Base-by-base conservation (phyloP, 2,329 filamentous ascomycete genomes). In the Fusarium torulosum region DNA sequence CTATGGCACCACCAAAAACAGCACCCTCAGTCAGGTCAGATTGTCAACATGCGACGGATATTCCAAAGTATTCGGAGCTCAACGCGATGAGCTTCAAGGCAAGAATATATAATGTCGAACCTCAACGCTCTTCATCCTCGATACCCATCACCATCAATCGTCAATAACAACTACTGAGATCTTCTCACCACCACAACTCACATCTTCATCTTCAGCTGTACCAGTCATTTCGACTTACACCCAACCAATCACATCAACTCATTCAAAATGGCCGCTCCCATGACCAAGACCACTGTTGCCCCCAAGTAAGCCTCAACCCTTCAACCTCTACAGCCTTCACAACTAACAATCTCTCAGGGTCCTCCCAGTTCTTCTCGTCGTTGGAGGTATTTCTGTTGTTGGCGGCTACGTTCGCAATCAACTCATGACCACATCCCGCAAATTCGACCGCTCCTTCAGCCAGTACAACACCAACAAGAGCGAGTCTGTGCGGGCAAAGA, bases 391-490 rank as follows among this genome's bases (percentile, higher is more conserved):
- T 45, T 59, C 69, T 10, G 37, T 61, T 23, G 59, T 72, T 4
- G 59, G 46, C 20, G 62, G 59, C 47, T 72, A 59, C 42, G 46
- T 73, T 47, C 58, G 46, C 13, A 56, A 58, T 10, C 69, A 73
- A 44, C 69, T 73, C 57, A 52, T 37, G 19, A 58, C 38, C 20
- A 56, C 66, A 25, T 73, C 71, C 5, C 53, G 63, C 42, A 70
- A 56, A 6, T 73, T 73, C 40, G 71, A 73, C 29, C 65, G 71
- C 42, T 72, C 62, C 37, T 73, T 73, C 43, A 62, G 58, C 21
- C 59, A 72, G 20, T 73, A 73, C 50, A 73, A 73, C 71, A 73
- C 42, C 27, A 44, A 44, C 11, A 51, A 66, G 33, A 73, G 71
- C 50, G 71, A 73, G 19, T 53, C 57, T 15, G 60, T 43, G 45